These are phyloP conservation scores for Apiospora sp. DNA, from an alignment of 2,329 filamentous ascomycete species.

Conservation along the genomic window DNA sequence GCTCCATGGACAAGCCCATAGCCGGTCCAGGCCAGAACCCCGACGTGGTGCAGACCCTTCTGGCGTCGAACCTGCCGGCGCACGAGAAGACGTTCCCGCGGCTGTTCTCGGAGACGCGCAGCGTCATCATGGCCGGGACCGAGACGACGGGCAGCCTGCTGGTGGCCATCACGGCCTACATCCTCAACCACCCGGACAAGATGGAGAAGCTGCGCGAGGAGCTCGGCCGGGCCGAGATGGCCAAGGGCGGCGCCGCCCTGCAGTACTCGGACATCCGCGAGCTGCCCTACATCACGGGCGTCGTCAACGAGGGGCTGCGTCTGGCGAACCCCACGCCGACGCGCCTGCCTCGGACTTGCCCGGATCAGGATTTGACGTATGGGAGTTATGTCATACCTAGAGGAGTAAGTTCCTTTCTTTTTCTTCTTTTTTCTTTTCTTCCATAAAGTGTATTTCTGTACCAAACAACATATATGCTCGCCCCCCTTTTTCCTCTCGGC, in stretches of 20 bases:
- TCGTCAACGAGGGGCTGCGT: conserved; percentile 36
- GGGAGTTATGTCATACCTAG: conserved; percentile 31
- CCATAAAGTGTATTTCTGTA: no score
- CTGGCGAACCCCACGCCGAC: conserved; percentile 37
- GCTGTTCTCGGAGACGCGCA: conserved; percentile 36
- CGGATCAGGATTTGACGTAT: conserved; percentile 35
- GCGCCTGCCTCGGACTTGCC: conserved; percentile 34
- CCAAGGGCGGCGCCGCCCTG: conserved; percentile 28
- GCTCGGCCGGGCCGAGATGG: conserved; percentile 31
- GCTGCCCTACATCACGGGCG: conserved; percentile 36
- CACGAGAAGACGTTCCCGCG: conserved; percentile 37
- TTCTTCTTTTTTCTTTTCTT: no score
- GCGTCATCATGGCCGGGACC: conserved; percentile 38
- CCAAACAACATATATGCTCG: no score
- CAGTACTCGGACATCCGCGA: conserved; percentile 33
- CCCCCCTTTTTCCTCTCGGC: no score
- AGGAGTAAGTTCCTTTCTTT: conserved; percentile 32
- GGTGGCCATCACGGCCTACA: conserved; percentile 33
- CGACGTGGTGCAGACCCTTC: conserved; percentile 36
- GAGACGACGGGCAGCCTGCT: conserved; percentile 36
- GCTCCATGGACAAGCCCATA: conserved; percentile 37
- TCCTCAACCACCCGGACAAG: conserved; percentile 32
- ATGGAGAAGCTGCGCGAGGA: conserved; percentile 30
- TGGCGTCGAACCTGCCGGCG: conserved; percentile 32
- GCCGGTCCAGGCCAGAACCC: conserved; percentile 30